Base-by-base conservation (phyloP, 2,329 filamentous ascomycete species). In the Cyclaneusma minus region DNA sequence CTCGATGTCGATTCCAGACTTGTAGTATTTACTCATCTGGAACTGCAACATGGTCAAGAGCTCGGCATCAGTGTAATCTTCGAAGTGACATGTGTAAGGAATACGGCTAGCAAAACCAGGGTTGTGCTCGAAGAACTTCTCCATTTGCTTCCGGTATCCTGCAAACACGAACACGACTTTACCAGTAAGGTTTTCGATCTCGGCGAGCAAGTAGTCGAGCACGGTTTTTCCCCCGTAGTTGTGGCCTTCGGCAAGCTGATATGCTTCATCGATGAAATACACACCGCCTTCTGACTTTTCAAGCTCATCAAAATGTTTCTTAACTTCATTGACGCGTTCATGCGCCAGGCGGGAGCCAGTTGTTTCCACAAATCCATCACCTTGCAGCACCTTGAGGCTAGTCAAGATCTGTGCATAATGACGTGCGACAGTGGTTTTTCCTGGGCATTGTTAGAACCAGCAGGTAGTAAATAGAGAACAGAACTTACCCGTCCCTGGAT, bases 191-290 rank as follows among this genome's bases (percentile, higher is more conserved):
- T 82, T 80, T 37, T 85, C 79, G 1, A 83, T 64, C 38, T 84
- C 76, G 0, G 74, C 60, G 0, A 87, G 60, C 0, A 87, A 53
- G 32, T 63, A 80, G 34, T 87, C 77, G 0, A 87, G 52, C 0
- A 83, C 74, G 0, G 62, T 60, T 1, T 50, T 54, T 0, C 78
- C 77, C 1, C 64, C 65, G 3, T 44, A 39, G 13, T 52, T 75
- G 29, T 67, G 64, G 0, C 63, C 63, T 1, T 65, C 67, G 0
- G 68, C 60, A 0, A 87, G 55, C 35, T 85, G 78, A 39, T 87
- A 84, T 0, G 79, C 77, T 44, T 87, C 79, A 32, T 87, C 80
- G 13, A 87, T 74, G 41, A 87, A 85, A 2, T 82, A 40, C 0
- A 72, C 72, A 0, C 80, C 80, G 0, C 78, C 79, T 66, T 53